Base-by-base conservation (phyloP, 805 yeast species). In the Scheffersomyces ergatensis region DNA sequence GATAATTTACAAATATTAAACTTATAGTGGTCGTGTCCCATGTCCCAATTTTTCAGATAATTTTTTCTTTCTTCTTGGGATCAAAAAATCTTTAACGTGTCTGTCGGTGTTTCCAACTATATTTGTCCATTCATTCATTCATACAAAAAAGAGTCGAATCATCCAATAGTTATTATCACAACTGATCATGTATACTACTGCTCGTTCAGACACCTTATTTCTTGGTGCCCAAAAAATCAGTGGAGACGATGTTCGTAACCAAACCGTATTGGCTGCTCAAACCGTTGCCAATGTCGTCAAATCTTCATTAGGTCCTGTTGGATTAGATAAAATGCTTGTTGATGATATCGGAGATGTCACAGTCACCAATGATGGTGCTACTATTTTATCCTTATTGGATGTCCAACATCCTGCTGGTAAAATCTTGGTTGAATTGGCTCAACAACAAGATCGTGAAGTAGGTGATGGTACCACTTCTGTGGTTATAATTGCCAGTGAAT, bases 371-470 rank as follows among this genome's bases (percentile, higher is more conserved):
- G 99, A 93, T 65, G 99, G 99, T 50, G 99, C 99, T 44, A 93
- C 99, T 4, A 93, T 93, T 55, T 72, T 93, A 48, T 77, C 89
- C 8, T 67, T 95, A 39, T 72, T 93, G 49, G 99, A 93, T 60
- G 98, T 93, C 38, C 97, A 93, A 67, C 99, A 93, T 63, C 99
- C 99, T 26, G 99, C 99, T 1, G 99, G 98, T 14, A 92, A 89
- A 69, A 93, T 93, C 54, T 72, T 93, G 43, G 99, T 93, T 37
- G 98, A 93, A 59, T 76, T 93, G 58, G 99, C 99, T 2, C 97
- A 93, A 64, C 98, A 93, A 65, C 99, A 93, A 71, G 99, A 93
- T 64, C 80, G 96, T 56, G 99, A 93, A 67, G 97, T 93, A 39
- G 99, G 97, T 46, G 98, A 90, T 59, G 98, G 98, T 53, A 90